Percentiles rank a stretch among this genome's conserved stretches.
Conservation (phyloP, 2,329 filamentous ascomycete genomes). For the Fusarium guadeloupense region DNA sequence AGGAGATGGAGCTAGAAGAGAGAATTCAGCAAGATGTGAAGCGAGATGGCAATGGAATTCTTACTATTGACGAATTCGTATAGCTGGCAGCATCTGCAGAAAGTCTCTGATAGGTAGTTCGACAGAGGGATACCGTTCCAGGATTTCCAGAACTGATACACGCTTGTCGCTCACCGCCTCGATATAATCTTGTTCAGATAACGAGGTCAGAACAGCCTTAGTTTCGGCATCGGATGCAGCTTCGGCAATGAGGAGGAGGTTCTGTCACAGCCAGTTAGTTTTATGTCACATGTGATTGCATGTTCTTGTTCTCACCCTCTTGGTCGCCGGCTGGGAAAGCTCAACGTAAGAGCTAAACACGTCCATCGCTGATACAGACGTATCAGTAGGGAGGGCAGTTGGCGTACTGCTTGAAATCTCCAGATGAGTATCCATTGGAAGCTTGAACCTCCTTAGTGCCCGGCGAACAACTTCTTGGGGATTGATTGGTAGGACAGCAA, state of each 20-base stretch:
- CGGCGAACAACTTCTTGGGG: constrained; percentile 67
- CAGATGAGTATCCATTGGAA: constrained; percentile 74
- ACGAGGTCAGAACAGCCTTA: constrained; percentile 67
- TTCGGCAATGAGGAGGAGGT: constrained; percentile 55
- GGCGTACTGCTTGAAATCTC: constrained; percentile 63
- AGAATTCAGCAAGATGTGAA: background rate
- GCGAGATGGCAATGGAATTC: constrained; percentile 5
- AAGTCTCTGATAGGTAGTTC: constrained; percentile 73
- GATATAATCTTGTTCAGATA: constrained; percentile 60
- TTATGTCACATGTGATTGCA: background rate
- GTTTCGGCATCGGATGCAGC: constrained; percentile 57
- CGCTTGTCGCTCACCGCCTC: constrained; percentile 62
- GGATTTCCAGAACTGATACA: constrained; percentile 72
- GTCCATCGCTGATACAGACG: constrained; percentile 67
- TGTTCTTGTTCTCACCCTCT: constrained; percentile 67
- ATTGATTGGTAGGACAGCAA: constrained; percentile 77
- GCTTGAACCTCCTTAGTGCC: constrained; percentile 69
- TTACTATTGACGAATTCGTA: constrained; percentile 76
- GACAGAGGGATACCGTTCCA: constrained; percentile 69
- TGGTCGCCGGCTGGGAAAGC: constrained; percentile 75
- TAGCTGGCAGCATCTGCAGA: constrained; percentile 76
- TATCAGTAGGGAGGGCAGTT: constrained; percentile 62
- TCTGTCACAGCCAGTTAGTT: constrained; percentile 38
- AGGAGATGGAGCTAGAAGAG: constrained; percentile 71
- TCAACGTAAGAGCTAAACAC: constrained; percentile 77